A percentile compares a stretch with the other conserved stretches of the same genome.
phyloP scores from a whole-genome alignment of 1,284 basidiomycete genomes.

The Leccinum subrobustum region DNA sequence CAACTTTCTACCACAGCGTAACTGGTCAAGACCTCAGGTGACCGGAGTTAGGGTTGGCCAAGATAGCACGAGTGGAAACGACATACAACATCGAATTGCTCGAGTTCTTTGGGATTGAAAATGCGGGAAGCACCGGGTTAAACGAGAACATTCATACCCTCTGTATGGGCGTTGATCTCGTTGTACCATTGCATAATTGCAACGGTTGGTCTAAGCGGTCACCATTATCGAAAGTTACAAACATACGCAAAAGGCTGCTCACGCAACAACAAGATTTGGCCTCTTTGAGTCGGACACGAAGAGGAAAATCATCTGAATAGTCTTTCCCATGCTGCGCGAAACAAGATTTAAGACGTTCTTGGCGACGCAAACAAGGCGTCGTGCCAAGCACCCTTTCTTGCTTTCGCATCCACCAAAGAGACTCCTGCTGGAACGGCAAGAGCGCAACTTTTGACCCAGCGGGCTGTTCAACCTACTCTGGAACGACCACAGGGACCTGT shows the following conservation, averaged over 20 bases:
- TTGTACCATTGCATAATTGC: slow-evolving; percentile 99
- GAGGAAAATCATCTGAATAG: slow-evolving; percentile 94
- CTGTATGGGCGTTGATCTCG: slow-evolving; percentile 85
- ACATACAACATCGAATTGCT: slow-evolving; percentile 86
- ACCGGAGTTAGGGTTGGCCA: slow-evolving; percentile 6
- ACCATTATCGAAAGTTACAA: slow-evolving; percentile 1
- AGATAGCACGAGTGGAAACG: slow-evolving; percentile 12
- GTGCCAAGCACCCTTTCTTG: slow-evolving; percentile 85
- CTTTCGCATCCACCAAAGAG: slow-evolving; percentile 93
- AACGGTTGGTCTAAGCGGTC: slow-evolving; percentile 73
- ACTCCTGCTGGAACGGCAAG: slow-evolving; percentile 87
- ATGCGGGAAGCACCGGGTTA: slow-evolving; percentile 87
- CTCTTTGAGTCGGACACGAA: slow-evolving; percentile 77
- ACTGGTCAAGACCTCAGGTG: slow-evolving; percentile 60
- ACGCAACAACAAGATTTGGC: slow-evolving; percentile 92
- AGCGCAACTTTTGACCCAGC: slow-evolving; percentile 71
- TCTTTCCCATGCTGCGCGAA: slow-evolving; percentile 88
- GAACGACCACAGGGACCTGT: slow-evolving; percentile 61
- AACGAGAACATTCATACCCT: slow-evolving; percentile 78
- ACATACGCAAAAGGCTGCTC: slow-evolving; percentile 31
- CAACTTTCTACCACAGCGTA: slow-evolving; percentile 90
- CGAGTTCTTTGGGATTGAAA: slow-evolving; percentile 63
- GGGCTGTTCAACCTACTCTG: slow-evolving; percentile 47
- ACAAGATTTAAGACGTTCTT: slow-evolving; percentile 5
- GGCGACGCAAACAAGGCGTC: slow-evolving; percentile 67